A percentile compares a stretch with the other conserved stretches of the same genome.
Evolutionary conservation across 2,329 filamentous ascomycete species (phyloP).

Genomic region (Microsporum audouinii): DNA sequence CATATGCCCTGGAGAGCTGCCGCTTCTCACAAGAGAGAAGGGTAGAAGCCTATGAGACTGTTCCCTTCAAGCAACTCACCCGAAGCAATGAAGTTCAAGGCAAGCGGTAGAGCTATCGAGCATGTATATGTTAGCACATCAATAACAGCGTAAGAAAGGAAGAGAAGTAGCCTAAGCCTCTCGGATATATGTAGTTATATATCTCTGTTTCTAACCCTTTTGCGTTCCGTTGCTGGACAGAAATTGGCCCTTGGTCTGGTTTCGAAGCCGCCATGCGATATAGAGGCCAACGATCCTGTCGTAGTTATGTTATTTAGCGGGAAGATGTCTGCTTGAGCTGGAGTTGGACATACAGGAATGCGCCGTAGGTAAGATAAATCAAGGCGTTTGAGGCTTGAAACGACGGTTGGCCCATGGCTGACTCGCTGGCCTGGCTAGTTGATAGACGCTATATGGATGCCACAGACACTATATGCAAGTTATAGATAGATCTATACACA

Average conservation of each 20-base stretch:
- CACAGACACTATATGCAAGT: too few relatives aligned
- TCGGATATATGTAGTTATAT: not conserved
- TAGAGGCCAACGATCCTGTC: conserved; percentile 51
- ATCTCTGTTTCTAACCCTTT: conserved; percentile 51
- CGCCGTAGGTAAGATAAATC: conserved; percentile 67
- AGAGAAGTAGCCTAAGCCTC: not conserved
- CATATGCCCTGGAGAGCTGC: conserved; percentile 37
- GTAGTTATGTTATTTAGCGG: conserved; percentile 6
- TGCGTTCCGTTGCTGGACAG: conserved; percentile 69
- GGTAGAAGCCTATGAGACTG: conserved; percentile 20
- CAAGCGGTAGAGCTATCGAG: conserved; percentile 58
- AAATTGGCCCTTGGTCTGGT: conserved; percentile 59
- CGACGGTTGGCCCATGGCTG: conserved; percentile 61
- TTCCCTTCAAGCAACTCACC: conserved; percentile 55
- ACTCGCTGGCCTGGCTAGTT: not conserved
- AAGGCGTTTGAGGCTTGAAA: conserved; percentile 68
- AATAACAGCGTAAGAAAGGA: not conserved
- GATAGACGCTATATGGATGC: not conserved
- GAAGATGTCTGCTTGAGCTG: not conserved
- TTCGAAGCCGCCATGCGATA: conserved; percentile 45
- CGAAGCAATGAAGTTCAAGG: conserved; percentile 82
- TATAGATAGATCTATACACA: too few relatives aligned
- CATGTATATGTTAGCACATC: not conserved
- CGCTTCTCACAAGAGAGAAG: conserved; percentile 40
- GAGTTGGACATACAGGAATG: conserved; percentile 54